These are phyloP conservation scores for Backusella tuberculispora DNA, from an alignment of 192 early-diverging fungal species.

Conservation along the genomic window DNA sequence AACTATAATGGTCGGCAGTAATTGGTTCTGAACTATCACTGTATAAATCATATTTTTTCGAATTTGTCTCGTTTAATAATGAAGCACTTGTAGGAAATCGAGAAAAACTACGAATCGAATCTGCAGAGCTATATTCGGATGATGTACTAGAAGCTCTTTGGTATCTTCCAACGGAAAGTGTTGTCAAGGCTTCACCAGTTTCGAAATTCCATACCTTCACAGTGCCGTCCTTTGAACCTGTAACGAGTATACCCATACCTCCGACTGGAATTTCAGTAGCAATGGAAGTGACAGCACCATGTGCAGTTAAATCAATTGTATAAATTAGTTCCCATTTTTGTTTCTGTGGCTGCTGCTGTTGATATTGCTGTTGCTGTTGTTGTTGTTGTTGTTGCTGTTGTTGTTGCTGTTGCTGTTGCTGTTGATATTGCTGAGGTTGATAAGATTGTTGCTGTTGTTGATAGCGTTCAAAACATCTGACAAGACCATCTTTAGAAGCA, in stretches of 20 bases:
- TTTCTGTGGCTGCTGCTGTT: neutral
- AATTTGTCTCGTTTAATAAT: neutral
- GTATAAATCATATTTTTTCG: neutral
- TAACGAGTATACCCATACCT: conserved; percentile 39
- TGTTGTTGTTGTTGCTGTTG: neutral
- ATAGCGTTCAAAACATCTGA: conserved; percentile 35
- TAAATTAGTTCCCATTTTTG: conserved; percentile 30
- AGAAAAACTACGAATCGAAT: neutral
- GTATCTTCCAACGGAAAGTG: conserved; percentile 3
- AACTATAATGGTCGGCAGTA: conserved; percentile 22
- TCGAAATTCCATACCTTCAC: conserved; percentile 39
- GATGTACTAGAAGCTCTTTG: neutral
- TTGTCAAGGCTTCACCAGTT: conserved; percentile 26
- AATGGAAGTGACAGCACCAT: conserved; percentile 13
- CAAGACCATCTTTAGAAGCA: conserved; percentile 33
- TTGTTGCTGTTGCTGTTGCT: neutral
- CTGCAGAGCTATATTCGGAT: neutral
- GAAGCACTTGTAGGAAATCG: neutral
- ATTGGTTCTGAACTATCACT: neutral
- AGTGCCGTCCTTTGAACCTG: conserved; percentile 30
- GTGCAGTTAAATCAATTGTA: conserved; percentile 19
- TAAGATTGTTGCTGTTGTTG: neutral
- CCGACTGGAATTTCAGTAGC: conserved; percentile 31
- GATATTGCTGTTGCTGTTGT: neutral
- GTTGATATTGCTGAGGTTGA: neutral